Base-by-base conservation (phyloP, 2,329 filamentous ascomycete genomes). In the Nannizziopsis barbatae region DNA sequence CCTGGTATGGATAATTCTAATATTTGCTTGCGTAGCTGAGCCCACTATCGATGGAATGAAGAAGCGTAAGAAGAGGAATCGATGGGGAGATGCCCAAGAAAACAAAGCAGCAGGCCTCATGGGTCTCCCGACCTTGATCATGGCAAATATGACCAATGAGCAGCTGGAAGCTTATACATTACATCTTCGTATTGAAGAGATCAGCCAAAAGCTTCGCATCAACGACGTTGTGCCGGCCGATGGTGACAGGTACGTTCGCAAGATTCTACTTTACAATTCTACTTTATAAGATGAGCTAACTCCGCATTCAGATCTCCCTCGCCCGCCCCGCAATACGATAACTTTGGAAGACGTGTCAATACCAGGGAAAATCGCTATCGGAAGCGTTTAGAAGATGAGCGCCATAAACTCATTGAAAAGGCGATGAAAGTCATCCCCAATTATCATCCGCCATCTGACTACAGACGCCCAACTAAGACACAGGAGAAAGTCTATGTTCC, bases 401-500 rank as follows among this genome's bases (percentile, higher is more conserved):
- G 92, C 57, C 92, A 98, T 74, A 96, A 96, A 71, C 78, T 96
- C 60, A 86, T 98, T 65, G 92, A 98, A 66, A 95, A 93, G 76
- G 92, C 92, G 61, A 95, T 96, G 86, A 96, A 96, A 76, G 88
- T 86, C 64, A 96, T 98, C 69, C 90, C 92, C 74, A 95, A 95
- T 80, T 98, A 98, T 69, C 88, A 96, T 67, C 92, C 92, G 62
- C 92, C 92, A 51, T 86, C 90, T 77, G 92, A 98, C 69, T 98
- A 98, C 71, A 87, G 92, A 69, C 86, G 92, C 62, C 92, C 92
- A 54, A 96, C 90, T 68, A 98, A 98, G 84, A 98, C 92, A 66
- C 92, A 98, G 73, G 92, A 98, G 78, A 98, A 98, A 78, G 93
- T 98, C 84, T 98, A 98, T 69, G 92, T 98, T 70, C 92, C 92